These are phyloP conservation scores for Cytospora chrysosperma DNA, from an alignment of 2,329 filamentous ascomycete genomes.

Conservation along the genomic window DNA sequence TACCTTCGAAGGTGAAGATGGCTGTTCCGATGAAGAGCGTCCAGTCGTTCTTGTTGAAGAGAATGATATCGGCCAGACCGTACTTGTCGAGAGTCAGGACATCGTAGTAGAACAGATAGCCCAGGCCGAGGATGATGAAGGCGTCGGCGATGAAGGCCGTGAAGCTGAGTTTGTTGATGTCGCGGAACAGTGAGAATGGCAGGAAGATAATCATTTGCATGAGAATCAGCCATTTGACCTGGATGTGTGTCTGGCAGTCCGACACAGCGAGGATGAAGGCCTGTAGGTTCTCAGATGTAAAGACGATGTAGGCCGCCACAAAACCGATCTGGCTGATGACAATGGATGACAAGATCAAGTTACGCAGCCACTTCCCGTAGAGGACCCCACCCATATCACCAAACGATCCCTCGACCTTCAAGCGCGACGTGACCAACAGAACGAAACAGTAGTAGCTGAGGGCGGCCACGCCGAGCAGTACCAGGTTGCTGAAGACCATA, in stretches of 20 bases:
- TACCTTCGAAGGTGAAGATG: conserved; percentile 98
- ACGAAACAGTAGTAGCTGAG: conserved; percentile 98
- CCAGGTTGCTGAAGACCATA: conserved; percentile 93
- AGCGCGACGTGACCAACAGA: conserved; percentile 79
- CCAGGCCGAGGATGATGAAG: conserved; percentile 88
- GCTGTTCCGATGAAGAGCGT: conserved; percentile 97
- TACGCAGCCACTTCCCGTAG: conserved; percentile 88
- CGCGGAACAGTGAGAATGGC: conserved; percentile 87
- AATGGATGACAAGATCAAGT: conserved; percentile 84
- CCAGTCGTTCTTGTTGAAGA: conserved; percentile 91
- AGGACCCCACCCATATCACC: conserved; percentile 93
- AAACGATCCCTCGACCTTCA: conserved; percentile 89
- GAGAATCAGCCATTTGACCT: conserved; percentile 85
- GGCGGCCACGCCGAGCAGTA: conserved; percentile 80
- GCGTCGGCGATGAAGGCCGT: conserved; percentile 90
- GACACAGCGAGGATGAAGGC: conserved; percentile 92
- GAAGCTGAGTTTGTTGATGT: conserved; percentile 96
- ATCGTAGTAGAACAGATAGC: conserved; percentile 96
- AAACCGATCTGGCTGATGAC: conserved; percentile 96
- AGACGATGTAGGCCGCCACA: conserved; percentile 93
- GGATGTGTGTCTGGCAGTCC: conserved; percentile 79
- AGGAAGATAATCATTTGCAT: conserved; percentile 96
- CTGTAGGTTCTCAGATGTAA: conserved; percentile 92
- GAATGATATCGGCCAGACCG: conserved; percentile 79
- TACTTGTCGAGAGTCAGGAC: conserved; percentile 75